Conservation (phyloP, 768 basidiomycete genomes). For the Suillus tomentosus region DNA sequence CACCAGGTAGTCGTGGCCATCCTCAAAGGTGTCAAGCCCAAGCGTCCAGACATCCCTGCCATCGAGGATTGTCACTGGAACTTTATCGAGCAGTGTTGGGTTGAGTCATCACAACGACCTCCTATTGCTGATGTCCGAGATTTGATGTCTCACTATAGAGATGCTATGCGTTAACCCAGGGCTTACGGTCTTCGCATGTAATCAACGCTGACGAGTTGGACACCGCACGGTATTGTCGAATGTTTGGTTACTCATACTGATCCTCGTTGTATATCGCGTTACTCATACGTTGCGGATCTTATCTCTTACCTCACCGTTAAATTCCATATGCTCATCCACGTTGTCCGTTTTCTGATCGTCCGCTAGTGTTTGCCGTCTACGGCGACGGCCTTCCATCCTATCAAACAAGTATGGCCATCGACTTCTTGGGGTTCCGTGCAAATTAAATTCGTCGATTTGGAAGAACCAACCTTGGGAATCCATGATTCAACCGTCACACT, state of each 20-base stretch:
- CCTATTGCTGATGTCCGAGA: not conserved
- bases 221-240: too few species aligned
- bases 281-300: too few species aligned
- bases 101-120: not conserved
- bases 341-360: too few species aligned
- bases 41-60: constrained; percentile 34
- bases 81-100: constrained; percentile 44
- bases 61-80: constrained; percentile 42
- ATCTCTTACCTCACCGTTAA: too few species aligned
- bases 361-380: too few species aligned
- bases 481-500: not conserved
- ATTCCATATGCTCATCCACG: too few species aligned
- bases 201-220: too few species aligned
- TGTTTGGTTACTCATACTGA: too few species aligned
- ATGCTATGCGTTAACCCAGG: not conserved
- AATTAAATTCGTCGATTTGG: not conserved
- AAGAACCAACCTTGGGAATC: not conserved
- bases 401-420: not conserved
- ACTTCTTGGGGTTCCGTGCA: not conserved
- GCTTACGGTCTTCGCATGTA: too few species aligned
- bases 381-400: not conserved
- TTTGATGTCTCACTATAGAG: not conserved
- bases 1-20: constrained; percentile 17
- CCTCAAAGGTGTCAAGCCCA: constrained; percentile 1
- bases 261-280: too few species aligned